Base-by-base conservation (phyloP, 208 protist species). In the Trypanosoma congolense region DNA sequence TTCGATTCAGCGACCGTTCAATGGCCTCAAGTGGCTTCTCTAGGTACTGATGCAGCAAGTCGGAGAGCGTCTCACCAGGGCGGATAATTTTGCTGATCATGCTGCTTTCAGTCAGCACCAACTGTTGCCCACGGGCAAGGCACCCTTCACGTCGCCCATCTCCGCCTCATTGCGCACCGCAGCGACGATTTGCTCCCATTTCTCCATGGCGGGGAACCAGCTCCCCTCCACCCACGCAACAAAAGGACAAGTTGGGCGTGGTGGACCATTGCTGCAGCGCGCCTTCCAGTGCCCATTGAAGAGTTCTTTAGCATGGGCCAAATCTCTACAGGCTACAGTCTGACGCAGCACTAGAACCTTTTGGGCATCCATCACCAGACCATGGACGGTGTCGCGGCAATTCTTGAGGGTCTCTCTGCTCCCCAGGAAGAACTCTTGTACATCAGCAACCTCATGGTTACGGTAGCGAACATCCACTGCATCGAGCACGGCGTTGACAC, bases 131-230 rank as follows among this genome's bases (percentile, higher is more conserved):
- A 14, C 54, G 54, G 38, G 54, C 58, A 19, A 31, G 25, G 75
- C 76, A 2, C 40, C 61, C 2, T 70, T 49, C 10, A 76, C 49
- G 49, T 85, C 67, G 19, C 60, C 69, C 1, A 35, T 49, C 19
- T 35, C 31, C 0, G 75, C 80, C 43, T 62, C 26, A 33, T 83
- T 51, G 12, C 52, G 47, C 2, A 72, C 69, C 1, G 50, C 45
- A 8, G 56, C 40, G 5, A 83, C 67, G 8, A 91, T 60, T 24
- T 52, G 29, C 21, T 60, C 59, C 83, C 83, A 91, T 63, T 56
- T 35, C 47, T 58, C 57, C 77, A 88, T 86, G 9, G 78, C 72
- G 6, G 80, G 80, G 19, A 92, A 59, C 84, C 84, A 92, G 5
- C 67, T 71, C 12, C 72, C 57, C 47, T 78, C 75, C 18, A 89